phyloP scores from a whole-genome alignment of 2,329 filamentous ascomycete genomes.

The Bipolaris cookei region DNA sequence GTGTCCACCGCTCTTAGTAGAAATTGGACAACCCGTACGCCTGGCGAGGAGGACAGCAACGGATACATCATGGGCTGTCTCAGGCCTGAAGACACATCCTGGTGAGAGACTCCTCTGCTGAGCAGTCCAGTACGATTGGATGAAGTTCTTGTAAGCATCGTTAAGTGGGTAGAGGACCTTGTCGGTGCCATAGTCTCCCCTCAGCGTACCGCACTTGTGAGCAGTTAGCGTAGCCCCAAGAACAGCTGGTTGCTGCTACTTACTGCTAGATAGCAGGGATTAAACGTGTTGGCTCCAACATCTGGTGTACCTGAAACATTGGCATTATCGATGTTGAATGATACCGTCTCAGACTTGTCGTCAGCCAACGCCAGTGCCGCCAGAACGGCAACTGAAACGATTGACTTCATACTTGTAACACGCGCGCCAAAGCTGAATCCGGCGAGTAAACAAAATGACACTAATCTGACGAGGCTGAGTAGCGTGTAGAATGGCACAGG shows the following conservation, averaged over 20 bases:
- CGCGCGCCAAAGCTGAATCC: neutral
- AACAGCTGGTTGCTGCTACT: too few relatives aligned
- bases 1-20: conserved; percentile 55
- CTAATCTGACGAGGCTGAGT: neutral
- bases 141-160: conserved; percentile 27
- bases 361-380: conserved; percentile 3
- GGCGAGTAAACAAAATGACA: neutral
- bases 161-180: conserved; percentile 21
- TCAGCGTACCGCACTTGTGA: conserved; percentile 30
- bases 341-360: conserved; percentile 13
- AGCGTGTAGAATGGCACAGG: neutral
- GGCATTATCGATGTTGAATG: too few relatives aligned
- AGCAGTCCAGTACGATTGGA: conserved; percentile 22
- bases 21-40: conserved; percentile 46
- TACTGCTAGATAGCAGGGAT: too few relatives aligned
- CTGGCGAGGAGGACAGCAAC: conserved; percentile 23
- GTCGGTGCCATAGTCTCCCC: conserved; percentile 22
- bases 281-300: too few relatives aligned
- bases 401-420: conserved; percentile 2
- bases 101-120: conserved; percentile 24
- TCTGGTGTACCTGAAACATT: too few relatives aligned
- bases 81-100: conserved; percentile 26
- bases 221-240: conserved; percentile 1
- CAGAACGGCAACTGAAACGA: conserved; percentile 2
- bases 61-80: conserved; percentile 20